phyloP scores from a whole-genome alignment of 345 rosid species.

The Camelina hispida region DNA sequence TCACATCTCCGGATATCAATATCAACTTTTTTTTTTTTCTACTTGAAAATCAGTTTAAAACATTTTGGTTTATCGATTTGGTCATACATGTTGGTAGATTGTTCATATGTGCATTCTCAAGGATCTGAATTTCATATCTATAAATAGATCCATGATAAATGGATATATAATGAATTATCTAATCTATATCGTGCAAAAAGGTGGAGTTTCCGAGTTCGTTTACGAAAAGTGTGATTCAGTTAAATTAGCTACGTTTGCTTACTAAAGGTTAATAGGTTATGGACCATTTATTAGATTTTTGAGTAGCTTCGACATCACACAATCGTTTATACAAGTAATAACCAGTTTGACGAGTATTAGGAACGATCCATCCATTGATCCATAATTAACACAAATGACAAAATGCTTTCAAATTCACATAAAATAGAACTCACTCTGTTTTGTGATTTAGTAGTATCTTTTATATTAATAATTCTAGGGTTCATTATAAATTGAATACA shows the following conservation, averaged over 20 bases:
- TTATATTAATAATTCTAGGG: neutral
- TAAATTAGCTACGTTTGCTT: no score
- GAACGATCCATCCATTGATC: no score
- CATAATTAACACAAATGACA: no score
- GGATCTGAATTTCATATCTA: neutral
- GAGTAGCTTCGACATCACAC: no score
- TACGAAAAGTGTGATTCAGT: no score
- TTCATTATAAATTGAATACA: no score
- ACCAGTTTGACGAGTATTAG: no score
- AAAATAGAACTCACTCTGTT: neutral
- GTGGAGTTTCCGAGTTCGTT: no score
- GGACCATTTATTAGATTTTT: no score
- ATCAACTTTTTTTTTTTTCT: neutral
- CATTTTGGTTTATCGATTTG: neutral
- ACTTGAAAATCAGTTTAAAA: neutral
- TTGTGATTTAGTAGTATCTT: neutral
- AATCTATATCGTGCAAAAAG: neutral
- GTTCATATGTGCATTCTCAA: neutral
- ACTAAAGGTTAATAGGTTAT: no score
- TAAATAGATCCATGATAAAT: neutral
- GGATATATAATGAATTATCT: neutral
- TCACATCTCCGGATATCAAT: neutral
- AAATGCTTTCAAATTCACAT: neutral
- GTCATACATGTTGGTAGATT: neutral
- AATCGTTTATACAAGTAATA: no score